Evolutionary conservation across 2,329 filamentous ascomycete species (phyloP), one percentile per base, ranked within the genome.

Genomic region (Aspergillus alliaceus): DNA sequence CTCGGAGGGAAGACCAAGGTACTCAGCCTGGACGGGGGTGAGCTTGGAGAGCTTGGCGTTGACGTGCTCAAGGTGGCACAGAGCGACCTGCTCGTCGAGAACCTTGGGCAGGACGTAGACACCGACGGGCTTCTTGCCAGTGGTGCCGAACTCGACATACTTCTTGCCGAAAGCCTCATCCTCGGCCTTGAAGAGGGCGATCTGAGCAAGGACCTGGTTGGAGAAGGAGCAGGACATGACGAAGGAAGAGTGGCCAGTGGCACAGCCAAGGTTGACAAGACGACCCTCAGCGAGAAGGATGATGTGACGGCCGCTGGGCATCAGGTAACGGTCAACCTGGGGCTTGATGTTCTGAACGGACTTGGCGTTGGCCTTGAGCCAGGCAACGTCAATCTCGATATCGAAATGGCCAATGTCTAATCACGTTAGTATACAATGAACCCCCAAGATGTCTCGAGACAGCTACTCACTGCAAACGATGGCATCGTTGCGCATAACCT

Each of bases 201-300:
- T 98, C 85, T 99, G 95, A 68, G 95, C 95, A 78, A 99, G 91
- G 72, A 98, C 95, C 86, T 99, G 95, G 90, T 99, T 99, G 86
- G 93, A 96, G 90, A 99, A 99, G 65, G 93, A 98, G 90, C 95
- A 99, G 72, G 93, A 97, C 95, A 99, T 98, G 85, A 99, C 95
- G 81, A 99, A 99, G 53, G 93, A 98, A 69, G 93, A 96, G 90
- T 99, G 95, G 69, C 95, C 95, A 65, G 95, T 99, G 76, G 95
- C 95, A 81, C 95, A 99, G 80, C 95, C 95, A 71, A 99, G 86
- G 89, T 99, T 99, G 83, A 99, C 95, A 66, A 99, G 90, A 84
- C 95, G 93, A 70, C 95, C 95, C 85, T 98, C 95, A 64, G 95
- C 95, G 65, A 99, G 88, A 72, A 99, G 92, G 81, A 99, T 96